Evolutionary conservation across 306 rosid species (phyloP).

Genomic region (Medicago arabica): DNA sequence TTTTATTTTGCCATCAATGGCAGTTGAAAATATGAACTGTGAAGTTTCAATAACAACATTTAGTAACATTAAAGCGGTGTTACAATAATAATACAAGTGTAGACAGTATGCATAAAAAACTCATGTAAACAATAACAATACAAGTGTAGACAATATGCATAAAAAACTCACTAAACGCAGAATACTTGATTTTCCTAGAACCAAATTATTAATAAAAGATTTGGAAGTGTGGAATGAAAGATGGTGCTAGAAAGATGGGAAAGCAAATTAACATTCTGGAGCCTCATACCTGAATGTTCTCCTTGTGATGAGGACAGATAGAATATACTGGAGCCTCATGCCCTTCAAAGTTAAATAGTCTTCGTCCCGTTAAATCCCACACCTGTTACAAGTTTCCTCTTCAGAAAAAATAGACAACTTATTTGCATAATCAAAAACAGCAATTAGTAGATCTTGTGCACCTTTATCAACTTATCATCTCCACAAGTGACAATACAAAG

Average conservation of each 20-base stretch:
- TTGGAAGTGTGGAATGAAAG: constrained; percentile 17
- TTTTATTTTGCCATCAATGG: constrained; percentile 88
- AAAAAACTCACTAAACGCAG: constrained; percentile 24
- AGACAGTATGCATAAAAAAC: constrained; percentile 23
- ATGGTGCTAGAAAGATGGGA: background rate
- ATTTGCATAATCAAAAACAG: constrained; percentile 32
- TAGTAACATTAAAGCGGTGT: constrained; percentile 45
- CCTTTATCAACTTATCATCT: constrained; percentile 89
- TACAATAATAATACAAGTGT: constrained; percentile 50
- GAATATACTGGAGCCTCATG: constrained; percentile 89
- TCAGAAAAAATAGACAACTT: constrained; percentile 40
- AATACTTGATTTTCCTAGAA: constrained; percentile 4
- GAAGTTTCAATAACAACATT: constrained; percentile 45
- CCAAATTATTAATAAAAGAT: constrained; percentile 4
- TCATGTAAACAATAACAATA: constrained; percentile 48
- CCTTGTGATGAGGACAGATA: constrained; percentile 92
- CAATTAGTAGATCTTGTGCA: constrained; percentile 40
- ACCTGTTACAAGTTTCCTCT: constrained; percentile 60
- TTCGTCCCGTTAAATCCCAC: constrained; percentile 78
- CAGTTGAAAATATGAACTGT: constrained; percentile 92
- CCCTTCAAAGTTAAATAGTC: constrained; percentile 75
- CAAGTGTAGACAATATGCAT: constrained; percentile 24
- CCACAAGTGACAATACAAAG: constrained; percentile 87
- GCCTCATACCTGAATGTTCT: constrained; percentile 70
- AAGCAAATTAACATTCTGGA: background rate